phyloP scores from a whole-genome alignment of 176 grass and related monocot genomes.

The Cocos nucifera region DNA sequence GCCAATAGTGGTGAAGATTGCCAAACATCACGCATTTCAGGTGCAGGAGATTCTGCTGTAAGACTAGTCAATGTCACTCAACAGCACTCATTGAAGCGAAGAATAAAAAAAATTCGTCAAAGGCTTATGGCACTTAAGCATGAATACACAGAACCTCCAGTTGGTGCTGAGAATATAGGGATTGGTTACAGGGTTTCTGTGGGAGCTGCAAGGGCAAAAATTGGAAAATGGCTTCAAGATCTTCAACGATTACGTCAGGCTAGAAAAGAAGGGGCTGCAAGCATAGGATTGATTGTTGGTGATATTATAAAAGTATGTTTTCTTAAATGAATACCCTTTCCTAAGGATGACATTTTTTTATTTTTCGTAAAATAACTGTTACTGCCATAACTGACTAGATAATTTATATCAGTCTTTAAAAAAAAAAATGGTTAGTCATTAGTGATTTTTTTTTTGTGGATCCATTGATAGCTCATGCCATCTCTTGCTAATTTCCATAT shows the following conservation, averaged over 20 bases:
- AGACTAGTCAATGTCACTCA: conserved; percentile 49
- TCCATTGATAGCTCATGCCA: neutral
- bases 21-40: conserved; percentile 33
- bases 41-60: conserved; percentile 40
- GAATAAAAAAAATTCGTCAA: conserved; percentile 94
- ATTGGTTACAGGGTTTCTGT: conserved; percentile 56
- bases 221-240: conserved; percentile 97
- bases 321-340: conserved; percentile 10
- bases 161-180: conserved; percentile 70
- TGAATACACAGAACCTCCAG: conserved; percentile 71
- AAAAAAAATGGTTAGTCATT: no score
- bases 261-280: conserved; percentile 90
- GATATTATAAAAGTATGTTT: conserved; percentile 83
- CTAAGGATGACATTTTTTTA: conserved; percentile 18
- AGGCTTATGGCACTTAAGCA: conserved; percentile 96
- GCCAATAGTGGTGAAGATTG: conserved; percentile 65
- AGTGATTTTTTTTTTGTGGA: no score
- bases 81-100: conserved; percentile 56
- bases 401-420: no score
- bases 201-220: conserved; percentile 72
- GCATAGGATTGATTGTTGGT: conserved; percentile 82
- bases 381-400: no score
- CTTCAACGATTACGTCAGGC: conserved; percentile 85
- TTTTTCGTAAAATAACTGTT: neutral
- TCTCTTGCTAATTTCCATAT: conserved; percentile 27